These are phyloP conservation scores for Jatropha podagrica DNA, from an alignment of 441 rosid genomes.

Conservation along the genomic window DNA sequence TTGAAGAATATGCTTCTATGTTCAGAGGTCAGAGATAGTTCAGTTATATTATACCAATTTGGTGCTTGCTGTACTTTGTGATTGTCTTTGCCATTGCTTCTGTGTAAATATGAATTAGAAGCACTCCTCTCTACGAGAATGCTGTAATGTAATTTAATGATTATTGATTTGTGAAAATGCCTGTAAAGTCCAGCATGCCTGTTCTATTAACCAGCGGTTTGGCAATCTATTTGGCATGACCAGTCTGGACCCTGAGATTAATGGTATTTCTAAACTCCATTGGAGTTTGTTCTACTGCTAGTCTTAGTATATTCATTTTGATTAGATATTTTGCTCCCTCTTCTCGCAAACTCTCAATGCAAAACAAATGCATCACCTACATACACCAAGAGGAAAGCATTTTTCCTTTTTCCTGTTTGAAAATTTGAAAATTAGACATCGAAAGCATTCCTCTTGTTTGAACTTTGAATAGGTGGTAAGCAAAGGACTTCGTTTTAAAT, in stretches of 20 bases:
- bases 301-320: too few species aligned
- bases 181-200: neutral
- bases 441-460: too few species aligned
- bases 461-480: too few species aligned
- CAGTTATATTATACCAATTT: neutral
- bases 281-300: neutral
- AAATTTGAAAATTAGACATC: too few species aligned
- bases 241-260: neutral
- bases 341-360: too few species aligned
- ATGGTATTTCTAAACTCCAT: neutral
- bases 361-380: too few species aligned
- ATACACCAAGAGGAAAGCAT: too few species aligned
- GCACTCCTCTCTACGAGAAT: conserved; percentile 5
- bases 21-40: conserved; percentile 4
- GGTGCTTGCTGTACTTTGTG: neutral
- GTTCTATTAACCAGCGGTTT: neutral
- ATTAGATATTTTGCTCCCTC: too few species aligned
- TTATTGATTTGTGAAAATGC: conserved; percentile 6
- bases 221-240: neutral
- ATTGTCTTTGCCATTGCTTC: conserved; percentile 15
- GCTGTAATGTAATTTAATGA: conserved; percentile 14
- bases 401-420: too few species aligned
- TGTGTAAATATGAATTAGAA: conserved; percentile 21
- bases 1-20: conserved; percentile 15
- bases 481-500: too few species aligned